Percentiles rank a stretch among this genome's conserved stretches.
Conservation (phyloP, 2,329 filamentous ascomycete species). For the Aspergillus ibericus region DNA sequence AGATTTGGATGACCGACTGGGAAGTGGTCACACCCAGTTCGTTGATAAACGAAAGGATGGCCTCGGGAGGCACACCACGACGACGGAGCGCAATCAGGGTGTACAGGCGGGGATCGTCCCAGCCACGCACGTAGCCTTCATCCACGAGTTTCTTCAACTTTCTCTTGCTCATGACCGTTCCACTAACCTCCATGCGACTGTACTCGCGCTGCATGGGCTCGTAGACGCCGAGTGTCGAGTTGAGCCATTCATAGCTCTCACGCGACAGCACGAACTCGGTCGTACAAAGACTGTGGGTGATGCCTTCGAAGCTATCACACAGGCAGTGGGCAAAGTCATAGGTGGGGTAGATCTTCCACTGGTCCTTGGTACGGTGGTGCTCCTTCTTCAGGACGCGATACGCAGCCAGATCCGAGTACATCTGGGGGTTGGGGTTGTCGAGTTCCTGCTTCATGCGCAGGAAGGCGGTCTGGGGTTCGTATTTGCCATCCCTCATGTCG, state of each 20-base stretch:
- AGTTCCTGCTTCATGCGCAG: constrained; percentile 87
- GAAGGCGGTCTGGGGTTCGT: constrained; percentile 78
- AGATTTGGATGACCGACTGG: constrained; percentile 74
- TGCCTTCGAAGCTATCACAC: constrained; percentile 87
- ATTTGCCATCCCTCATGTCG: constrained; percentile 88
- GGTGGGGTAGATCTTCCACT: constrained; percentile 93
- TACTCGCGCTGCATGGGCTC: constrained; percentile 93
- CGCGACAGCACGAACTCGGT: constrained; percentile 85
- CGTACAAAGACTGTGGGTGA: constrained; percentile 90
- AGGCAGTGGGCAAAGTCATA: constrained; percentile 73
- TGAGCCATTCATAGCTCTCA: constrained; percentile 88
- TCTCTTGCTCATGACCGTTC: constrained; percentile 84
- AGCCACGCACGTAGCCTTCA: constrained; percentile 74
- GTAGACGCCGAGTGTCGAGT: constrained; percentile 78
- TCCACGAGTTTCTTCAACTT: constrained; percentile 78
- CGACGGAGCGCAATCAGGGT: constrained; percentile 81
- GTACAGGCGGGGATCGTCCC: constrained; percentile 89
- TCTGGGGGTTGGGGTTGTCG: constrained; percentile 80
- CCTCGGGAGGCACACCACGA: constrained; percentile 82
- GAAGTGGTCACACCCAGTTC: constrained; percentile 88
- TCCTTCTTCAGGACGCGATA: constrained; percentile 72
- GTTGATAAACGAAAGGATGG: constrained; percentile 84
- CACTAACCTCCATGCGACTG: constrained; percentile 71
- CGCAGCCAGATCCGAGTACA: constrained; percentile 86
- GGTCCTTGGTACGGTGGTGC: constrained; percentile 65